These are phyloP conservation scores for Neostapfia colusana DNA, from an alignment of 176 grass and related monocot species.

Conservation along the genomic window DNA sequence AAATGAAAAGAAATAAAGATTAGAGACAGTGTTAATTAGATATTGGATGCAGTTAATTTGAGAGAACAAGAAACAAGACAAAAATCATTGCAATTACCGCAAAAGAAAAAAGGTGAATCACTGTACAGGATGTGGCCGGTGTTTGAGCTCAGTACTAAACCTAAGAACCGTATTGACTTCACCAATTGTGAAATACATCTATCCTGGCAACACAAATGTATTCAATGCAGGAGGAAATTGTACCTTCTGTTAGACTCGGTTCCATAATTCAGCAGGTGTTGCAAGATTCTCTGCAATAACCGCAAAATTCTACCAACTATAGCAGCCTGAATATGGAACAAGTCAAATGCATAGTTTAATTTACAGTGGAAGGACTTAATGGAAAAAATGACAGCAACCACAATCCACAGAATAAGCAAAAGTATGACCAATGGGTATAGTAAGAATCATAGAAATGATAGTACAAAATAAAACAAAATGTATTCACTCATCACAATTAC, in stretches of 20 bases:
- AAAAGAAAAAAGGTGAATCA: background rate
- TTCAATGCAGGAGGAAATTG: conserved; percentile 14
- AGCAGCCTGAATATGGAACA: conserved; percentile 48
- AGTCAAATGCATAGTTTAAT: conserved; percentile 18
- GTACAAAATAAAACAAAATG: background rate
- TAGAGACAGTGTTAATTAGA: background rate
- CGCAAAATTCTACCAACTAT: conserved; percentile 65
- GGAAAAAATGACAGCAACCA: background rate
- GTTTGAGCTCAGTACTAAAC: background rate
- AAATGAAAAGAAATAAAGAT: background rate
- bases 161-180: background rate
- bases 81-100: background rate
- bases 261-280: conserved; percentile 56
- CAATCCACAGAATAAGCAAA: conserved; percentile 13
- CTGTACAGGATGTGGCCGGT: background rate
- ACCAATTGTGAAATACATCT: conserved; percentile 8
- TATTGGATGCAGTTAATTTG: background rate
- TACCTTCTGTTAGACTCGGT: conserved; percentile 59
- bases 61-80: background rate
- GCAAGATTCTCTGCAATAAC: conserved; percentile 63
- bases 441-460: background rate
- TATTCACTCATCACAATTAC: background rate
- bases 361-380: background rate
- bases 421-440: background rate
- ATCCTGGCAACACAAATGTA: background rate